Conservation (phyloP, 192 early-diverging fungal genomes). For the Mortierella antarctica region DNA sequence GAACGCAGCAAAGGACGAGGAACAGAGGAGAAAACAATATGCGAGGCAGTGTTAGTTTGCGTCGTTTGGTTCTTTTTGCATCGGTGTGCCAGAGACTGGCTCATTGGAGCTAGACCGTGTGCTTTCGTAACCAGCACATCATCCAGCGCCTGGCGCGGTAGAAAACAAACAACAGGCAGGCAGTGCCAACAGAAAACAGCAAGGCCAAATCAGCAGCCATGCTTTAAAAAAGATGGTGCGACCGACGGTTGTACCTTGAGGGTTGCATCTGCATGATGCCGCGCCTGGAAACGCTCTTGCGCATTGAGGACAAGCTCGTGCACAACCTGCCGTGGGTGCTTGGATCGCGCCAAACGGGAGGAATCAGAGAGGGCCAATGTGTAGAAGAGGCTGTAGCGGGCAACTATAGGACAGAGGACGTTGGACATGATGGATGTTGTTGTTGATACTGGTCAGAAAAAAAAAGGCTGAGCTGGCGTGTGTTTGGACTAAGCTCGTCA, state of each 20-base stretch:
- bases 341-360: constrained; percentile 22
- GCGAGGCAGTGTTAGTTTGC: not conserved
- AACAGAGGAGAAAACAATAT: not conserved
- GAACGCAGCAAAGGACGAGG: not conserved
- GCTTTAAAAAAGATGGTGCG: not conserved
- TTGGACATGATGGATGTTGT: constrained; percentile 30
- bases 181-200: not conserved
- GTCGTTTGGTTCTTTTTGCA: not conserved
- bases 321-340: constrained; percentile 11
- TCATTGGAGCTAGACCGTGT: not conserved
- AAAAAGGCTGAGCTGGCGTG: not conserved
- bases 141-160: not conserved
- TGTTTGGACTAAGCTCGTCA: not conserved
- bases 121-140: constrained; percentile 29
- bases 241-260: constrained; percentile 22
- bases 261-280: constrained; percentile 14
- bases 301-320: constrained; percentile 22
- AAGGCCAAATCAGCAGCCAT: not conserved
- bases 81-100: not conserved
- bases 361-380: constrained; percentile 36
- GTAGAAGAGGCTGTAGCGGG: constrained; percentile 52
- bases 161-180: not conserved
- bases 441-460: not conserved
- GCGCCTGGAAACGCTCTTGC: constrained; percentile 28
- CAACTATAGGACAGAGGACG: constrained; percentile 31